Base-by-base conservation (phyloP, 23 red algal genomes). In the Gracilaria caudata region DNA sequence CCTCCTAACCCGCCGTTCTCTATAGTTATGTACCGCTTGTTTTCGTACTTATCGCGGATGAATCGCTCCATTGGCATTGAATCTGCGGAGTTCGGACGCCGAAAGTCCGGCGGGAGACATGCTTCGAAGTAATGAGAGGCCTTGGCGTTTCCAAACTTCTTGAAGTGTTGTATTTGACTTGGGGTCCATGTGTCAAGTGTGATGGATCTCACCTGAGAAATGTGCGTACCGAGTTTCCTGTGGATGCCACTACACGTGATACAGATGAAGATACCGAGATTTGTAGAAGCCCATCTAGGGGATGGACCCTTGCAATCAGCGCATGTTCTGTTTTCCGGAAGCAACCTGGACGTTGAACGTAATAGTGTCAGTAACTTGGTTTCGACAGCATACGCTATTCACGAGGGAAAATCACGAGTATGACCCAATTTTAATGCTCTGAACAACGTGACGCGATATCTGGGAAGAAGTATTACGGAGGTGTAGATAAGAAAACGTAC, bases 201-300 rank as follows among this genome's bases (percentile, higher is more conserved):
- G 58, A 82, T 71, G 5, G 96, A 98, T 17, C 96, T 79, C 25
- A 98, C 96, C 65, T 88, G 77, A 24, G 96, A 98, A 43, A 98
- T 79, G 68, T 98, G 96, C 13, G 92, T 89, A 9, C 96, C 96
- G 7, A 98, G 80, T 70, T 94, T 94, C 45, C 96, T 79, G 63
- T 98, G 96, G 47, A 94, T 86, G 11, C 92, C 92, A 37, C 78
- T 87, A 64, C 96, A 98, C 11, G 83, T 65, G 53, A 98, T 98
- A 59, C 96, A 98, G 10, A 98, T 76, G 82, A 98, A 98, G 19
- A 94, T 75, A 7, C 96, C 96, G 7, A 98, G 81, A 80, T 98
- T 98, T 14, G 87, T 93, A 24, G 96, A 98, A 44, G 96, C 96
- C 96, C 96, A 98, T 55, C 96, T 87, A 6, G 96, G 96, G 37